Percentiles rank a stretch among this genome's conserved stretches.
Evolutionary conservation across 352 stramenopile species (phyloP).

Genomic region (Phytophthora nicotianae): DNA sequence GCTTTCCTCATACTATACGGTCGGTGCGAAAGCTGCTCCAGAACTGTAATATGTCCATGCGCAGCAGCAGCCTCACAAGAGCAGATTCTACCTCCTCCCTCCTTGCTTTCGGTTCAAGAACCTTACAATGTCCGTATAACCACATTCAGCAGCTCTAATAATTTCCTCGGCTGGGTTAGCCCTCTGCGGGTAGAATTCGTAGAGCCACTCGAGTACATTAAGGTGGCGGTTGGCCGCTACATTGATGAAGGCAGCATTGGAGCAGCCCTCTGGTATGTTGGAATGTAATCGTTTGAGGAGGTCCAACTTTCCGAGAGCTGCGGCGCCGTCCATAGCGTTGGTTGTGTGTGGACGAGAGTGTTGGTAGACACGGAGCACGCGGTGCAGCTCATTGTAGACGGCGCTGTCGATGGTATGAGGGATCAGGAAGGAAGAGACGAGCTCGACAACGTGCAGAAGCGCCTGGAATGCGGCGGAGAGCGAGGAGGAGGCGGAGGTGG

Average conservation of each 20-base stretch:
- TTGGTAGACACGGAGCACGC: slow-evolving; percentile 2
- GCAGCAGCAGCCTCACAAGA: slow-evolving; percentile 14
- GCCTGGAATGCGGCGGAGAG: neutral
- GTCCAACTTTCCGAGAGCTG: slow-evolving; percentile 2
- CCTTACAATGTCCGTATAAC: slow-evolving; percentile 77
- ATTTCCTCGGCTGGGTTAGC: slow-evolving; percentile 7
- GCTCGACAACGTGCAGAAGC: slow-evolving; percentile 1
- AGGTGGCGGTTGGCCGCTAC: slow-evolving; percentile 8
- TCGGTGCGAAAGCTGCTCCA: neutral
- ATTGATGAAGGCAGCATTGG: neutral
- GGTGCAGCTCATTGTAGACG: slow-evolving; percentile 9
- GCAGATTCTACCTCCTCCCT: slow-evolving; percentile 9
- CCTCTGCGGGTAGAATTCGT: slow-evolving; percentile 6
- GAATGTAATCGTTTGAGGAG: neutral
- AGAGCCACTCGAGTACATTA: slow-evolving; percentile 8
- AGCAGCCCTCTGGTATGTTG: slow-evolving; percentile 13
- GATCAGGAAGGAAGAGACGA: slow-evolving; percentile 4
- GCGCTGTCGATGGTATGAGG: slow-evolving; percentile 12
- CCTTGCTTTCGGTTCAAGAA: slow-evolving; percentile 1
- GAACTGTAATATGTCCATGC: slow-evolving; percentile 6
- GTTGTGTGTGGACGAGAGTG: slow-evolving; percentile 1
- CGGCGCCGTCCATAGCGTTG: slow-evolving; percentile 17
- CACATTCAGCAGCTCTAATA: slow-evolving; percentile 4
- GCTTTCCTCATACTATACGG: slow-evolving; percentile 9
- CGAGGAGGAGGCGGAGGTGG: neutral